These are phyloP conservation scores for Crithidia expoeki DNA, from an alignment of 208 protist genomes.

Conservation along the genomic window DNA sequence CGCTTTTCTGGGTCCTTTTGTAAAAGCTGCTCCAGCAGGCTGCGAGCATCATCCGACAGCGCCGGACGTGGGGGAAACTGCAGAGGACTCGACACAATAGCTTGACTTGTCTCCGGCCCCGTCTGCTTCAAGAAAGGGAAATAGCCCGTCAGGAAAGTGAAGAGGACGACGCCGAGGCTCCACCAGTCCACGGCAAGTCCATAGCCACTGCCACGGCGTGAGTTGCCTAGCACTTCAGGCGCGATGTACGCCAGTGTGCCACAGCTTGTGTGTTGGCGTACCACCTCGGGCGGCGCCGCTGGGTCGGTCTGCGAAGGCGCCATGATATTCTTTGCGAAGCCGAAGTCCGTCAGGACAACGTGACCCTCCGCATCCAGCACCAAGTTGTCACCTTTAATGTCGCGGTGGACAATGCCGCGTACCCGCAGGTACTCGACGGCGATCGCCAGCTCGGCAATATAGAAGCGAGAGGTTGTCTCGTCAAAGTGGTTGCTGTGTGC, in stretches of 20 bases:
- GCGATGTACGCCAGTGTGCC: slow-evolving; percentile 92
- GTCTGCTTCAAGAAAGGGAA: slow-evolving; percentile 75
- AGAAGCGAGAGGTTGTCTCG: slow-evolving; percentile 78
- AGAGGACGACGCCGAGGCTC: slow-evolving; percentile 80
- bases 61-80: slow-evolving; percentile 52
- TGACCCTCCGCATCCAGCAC: slow-evolving; percentile 82
- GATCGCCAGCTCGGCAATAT: slow-evolving; percentile 89
- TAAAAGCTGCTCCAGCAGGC: slow-evolving; percentile 52
- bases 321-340: slow-evolving; percentile 76
- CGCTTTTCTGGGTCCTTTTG: slow-evolving; percentile 64
- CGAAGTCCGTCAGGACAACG: slow-evolving; percentile 86
- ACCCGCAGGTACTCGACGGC: slow-evolving; percentile 85
- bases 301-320: not conserved
- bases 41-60: slow-evolving; percentile 39
- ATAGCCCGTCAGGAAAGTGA: slow-evolving; percentile 74
- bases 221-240: slow-evolving; percentile 72
- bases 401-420: slow-evolving; percentile 80
- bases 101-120: slow-evolving; percentile 57
- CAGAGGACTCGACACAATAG: slow-evolving; percentile 44
- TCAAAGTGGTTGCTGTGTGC: slow-evolving; percentile 56
- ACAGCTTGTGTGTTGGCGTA: slow-evolving; percentile 76
- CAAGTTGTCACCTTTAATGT: slow-evolving; percentile 91
- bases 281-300: slow-evolving; percentile 12
- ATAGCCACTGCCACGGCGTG: slow-evolving; percentile 53
- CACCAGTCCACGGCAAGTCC: slow-evolving; percentile 85